Evolutionary conservation across 176 grass and related monocot genomes (phyloP).

Genomic region (Phoenix roebelenii): DNA sequence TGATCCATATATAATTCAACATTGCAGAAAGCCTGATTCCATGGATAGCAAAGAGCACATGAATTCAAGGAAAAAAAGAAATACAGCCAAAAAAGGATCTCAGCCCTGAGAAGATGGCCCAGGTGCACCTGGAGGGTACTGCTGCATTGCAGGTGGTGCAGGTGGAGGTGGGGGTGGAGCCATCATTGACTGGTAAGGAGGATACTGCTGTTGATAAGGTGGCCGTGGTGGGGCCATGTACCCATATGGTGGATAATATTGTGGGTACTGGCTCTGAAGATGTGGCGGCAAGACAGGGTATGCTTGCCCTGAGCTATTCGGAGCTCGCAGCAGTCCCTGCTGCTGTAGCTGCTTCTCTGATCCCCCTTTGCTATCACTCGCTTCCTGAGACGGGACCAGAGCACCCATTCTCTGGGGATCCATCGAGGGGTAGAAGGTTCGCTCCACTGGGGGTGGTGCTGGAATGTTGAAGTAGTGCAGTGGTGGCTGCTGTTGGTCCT

Average conservation of each 20-base stretch:
- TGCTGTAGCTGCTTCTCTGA: slow-evolving; percentile 30
- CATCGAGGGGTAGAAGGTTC: slow-evolving; percentile 76
- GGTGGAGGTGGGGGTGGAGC: slow-evolving; percentile 29
- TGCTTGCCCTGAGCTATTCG: background rate
- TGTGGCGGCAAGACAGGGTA: slow-evolving; percentile 32
- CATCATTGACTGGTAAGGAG: slow-evolving; percentile 49
- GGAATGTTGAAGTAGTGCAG: slow-evolving; percentile 57
- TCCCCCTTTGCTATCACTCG: slow-evolving; percentile 25
- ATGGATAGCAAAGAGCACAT: too few species aligned
- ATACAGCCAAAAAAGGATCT: background rate
- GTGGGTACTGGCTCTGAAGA: slow-evolving; percentile 61
- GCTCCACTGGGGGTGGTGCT: slow-evolving; percentile 34
- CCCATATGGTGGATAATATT: slow-evolving; percentile 48
- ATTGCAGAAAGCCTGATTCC: too few species aligned
- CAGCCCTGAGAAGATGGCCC: slow-evolving; percentile 25
- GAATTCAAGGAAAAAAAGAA: too few species aligned
- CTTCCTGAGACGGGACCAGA: slow-evolving; percentile 44
- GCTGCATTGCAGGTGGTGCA: slow-evolving; percentile 27
- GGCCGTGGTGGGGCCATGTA: slow-evolving; percentile 54
- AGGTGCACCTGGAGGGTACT: slow-evolving; percentile 20
- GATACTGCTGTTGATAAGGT: slow-evolving; percentile 56
- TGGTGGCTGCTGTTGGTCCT: slow-evolving; percentile 32
- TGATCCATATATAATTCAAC: too few species aligned
- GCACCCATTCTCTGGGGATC: slow-evolving; percentile 97
- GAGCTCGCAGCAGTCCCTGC: background rate